Evolutionary conservation across 1,139 yeast species (phyloP), one percentile per base, ranked within the genome.

Genomic region (Nadsonia commutata): DNA sequence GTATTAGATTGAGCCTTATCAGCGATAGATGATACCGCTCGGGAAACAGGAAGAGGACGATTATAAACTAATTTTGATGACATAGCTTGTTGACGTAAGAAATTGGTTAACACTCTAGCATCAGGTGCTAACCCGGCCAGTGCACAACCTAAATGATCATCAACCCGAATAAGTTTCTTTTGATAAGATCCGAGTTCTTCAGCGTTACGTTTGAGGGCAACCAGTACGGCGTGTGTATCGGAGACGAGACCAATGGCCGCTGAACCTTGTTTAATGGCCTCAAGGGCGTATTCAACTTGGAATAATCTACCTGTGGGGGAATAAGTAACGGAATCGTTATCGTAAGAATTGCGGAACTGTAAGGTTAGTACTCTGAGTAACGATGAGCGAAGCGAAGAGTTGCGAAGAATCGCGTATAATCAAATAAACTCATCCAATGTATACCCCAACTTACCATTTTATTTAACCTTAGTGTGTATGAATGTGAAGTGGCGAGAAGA

Each of bases 111-210:
- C 42, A 90, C 94, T 52, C 99, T 74, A 22, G 97, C 98, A 62
- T 90, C 99, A 20, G 99, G 97, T 0, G 98, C 96, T 56, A 90
- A 74, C 3, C 99, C 99, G 0, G 99, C 96, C 48, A 93, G 72
- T 5, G 95, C 95, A 51, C 90, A 74, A 36, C 97, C 98, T 74
- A 90, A 68, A 62, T 90, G 97, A 52, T 80, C 81, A 61, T 90
- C 98, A 46, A 93, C 80, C 59, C 83, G 80, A 59, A 90, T 81
- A 56, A 90, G 73, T 62, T 90, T 90, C 72, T 84, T 84, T 60
- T 90, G 98, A 63, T 86, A 93, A 39, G 96, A 86, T 19, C 98
- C 96, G 53, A 90, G 72, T 62, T 90, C 97, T 64, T 90, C 98
- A 8, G 96, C 95, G 61, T 86, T 88, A 62, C 98, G 76, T 68